phyloP scores from a whole-genome alignment of 2,329 filamentous ascomycete species.

The Trichoderma cornu-damae region DNA sequence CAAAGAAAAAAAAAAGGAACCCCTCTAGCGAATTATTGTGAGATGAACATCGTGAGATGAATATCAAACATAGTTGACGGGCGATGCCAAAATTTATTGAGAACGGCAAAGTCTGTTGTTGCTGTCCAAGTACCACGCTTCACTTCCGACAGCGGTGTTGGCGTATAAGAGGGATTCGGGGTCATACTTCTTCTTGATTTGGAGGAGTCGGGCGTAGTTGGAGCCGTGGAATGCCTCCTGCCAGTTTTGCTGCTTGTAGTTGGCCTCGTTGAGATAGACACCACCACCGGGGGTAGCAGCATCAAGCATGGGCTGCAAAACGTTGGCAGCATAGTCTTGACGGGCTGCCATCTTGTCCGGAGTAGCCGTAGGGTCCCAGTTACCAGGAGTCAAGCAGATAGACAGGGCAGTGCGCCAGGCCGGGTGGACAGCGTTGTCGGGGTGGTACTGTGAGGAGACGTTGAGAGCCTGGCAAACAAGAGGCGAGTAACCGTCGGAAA shows the following conservation, averaged over 20 bases:
- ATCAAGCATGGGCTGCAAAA: conserved; percentile 25
- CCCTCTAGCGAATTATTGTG: too few species aligned
- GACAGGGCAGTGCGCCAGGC: conserved; percentile 37
- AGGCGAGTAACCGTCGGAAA: neutral
- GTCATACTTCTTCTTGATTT: conserved; percentile 47
- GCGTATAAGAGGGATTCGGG: conserved; percentile 44
- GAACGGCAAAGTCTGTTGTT: conserved; percentile 23
- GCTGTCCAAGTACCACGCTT: conserved; percentile 40
- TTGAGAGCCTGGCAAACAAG: conserved; percentile 10
- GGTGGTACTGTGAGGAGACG: conserved; percentile 19
- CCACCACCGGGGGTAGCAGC: conserved; percentile 36
- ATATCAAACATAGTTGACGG: too few species aligned
- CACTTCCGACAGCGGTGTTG: conserved; percentile 45
- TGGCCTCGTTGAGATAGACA: conserved; percentile 48
- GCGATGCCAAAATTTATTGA: neutral
- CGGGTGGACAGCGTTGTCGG: conserved; percentile 36
- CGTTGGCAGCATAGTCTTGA: conserved; percentile 28
- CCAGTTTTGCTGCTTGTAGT: conserved; percentile 43
- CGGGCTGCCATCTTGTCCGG: conserved; percentile 29
- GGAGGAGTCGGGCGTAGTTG: conserved; percentile 38
- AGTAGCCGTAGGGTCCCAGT: conserved; percentile 25
- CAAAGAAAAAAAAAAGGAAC: too few species aligned
- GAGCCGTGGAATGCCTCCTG: conserved; percentile 43
- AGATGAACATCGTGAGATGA: too few species aligned
- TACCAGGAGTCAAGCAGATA: conserved; percentile 26